A percentile compares a stretch with the other conserved stretches of the same genome.
Evolutionary conservation across 352 stramenopile genomes (phyloP).

Genomic region (Globisporangium cystogenes): DNA sequence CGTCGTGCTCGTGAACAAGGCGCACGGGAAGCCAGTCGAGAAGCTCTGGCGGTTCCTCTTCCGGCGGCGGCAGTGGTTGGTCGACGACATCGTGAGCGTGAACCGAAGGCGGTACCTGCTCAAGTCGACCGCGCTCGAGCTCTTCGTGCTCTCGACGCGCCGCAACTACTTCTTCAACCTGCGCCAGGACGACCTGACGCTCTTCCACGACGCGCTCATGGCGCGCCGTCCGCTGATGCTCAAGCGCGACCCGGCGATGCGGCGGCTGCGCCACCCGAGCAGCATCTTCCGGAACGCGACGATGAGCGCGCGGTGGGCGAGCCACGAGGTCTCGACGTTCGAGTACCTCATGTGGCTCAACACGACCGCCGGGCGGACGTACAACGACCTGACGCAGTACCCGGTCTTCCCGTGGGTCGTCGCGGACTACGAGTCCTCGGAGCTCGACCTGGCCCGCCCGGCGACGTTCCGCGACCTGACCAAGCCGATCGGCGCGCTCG

Average conservation of each 20-base stretch:
- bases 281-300: constrained; percentile 76
- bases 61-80: constrained; percentile 55
- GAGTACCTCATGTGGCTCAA: constrained; percentile 93
- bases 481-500: constrained; percentile 97
- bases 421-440: constrained; percentile 78
- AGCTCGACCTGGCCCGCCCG: constrained; percentile 54
- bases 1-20: constrained; percentile 45
- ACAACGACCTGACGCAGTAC: constrained; percentile 95
- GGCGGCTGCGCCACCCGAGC: constrained; percentile 68
- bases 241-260: constrained; percentile 65
- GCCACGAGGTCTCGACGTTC: constrained; percentile 95
- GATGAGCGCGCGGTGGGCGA: constrained; percentile 66
- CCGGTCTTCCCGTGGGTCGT: constrained; percentile 93
- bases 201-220: constrained; percentile 74
- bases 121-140: constrained; percentile 71
- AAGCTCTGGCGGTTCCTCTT: constrained; percentile 66
- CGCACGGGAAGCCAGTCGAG: constrained; percentile 27
- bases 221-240: constrained; percentile 44
- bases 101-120: constrained; percentile 78
- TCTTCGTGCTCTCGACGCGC: constrained; percentile 78
- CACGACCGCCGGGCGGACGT: constrained; percentile 82
- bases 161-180: constrained; percentile 87
- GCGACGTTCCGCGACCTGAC: constrained; percentile 94
- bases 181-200: constrained; percentile 33
- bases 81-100: constrained; percentile 68